phyloP scores from a whole-genome alignment of 768 basidiomycete genomes.

The Suillus luteus region DNA sequence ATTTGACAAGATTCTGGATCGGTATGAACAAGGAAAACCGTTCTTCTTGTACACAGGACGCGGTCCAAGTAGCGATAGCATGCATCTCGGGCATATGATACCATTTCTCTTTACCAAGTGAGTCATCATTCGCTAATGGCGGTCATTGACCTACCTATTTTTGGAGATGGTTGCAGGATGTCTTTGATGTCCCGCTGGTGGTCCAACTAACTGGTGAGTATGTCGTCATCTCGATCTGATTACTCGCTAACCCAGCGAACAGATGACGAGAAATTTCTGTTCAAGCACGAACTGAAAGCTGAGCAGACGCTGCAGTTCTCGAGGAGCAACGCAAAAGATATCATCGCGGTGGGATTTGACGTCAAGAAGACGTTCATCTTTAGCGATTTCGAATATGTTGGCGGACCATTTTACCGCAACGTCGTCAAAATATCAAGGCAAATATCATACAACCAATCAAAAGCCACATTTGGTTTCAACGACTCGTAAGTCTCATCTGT shows the following conservation, averaged over 20 bases:
- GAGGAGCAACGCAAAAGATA: constrained; percentile 87
- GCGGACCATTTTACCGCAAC: constrained; percentile 93
- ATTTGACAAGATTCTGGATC: constrained; percentile 89
- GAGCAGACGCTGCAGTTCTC: constrained; percentile 86
- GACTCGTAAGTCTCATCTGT: constrained; percentile 71
- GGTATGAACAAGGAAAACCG: constrained; percentile 95
- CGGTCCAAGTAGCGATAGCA: constrained; percentile 93
- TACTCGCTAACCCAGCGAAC: not conserved
- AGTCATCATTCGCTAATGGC: constrained; percentile 26
- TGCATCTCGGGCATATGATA: constrained; percentile 98
- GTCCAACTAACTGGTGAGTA: constrained; percentile 87
- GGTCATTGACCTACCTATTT: constrained; percentile 10
- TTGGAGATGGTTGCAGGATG: constrained; percentile 91
- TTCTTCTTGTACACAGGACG: constrained; percentile 98
- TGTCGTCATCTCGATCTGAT: not conserved
- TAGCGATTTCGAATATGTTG: constrained; percentile 86
- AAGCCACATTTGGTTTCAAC: constrained; percentile 94
- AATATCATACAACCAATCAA: constrained; percentile 91
- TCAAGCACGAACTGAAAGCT: constrained; percentile 91
- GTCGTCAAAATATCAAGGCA: constrained; percentile 90
- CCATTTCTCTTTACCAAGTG: constrained; percentile 98
- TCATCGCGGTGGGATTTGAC: constrained; percentile 95
- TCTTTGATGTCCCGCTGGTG: constrained; percentile 92
- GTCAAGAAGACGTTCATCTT: constrained; percentile 96
- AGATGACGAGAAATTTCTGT: constrained; percentile 99